Percentiles rank a stretch among this genome's conserved stretches.
Conservation (phyloP, 768 basidiomycete genomes). For the Boletus patriciae region DNA sequence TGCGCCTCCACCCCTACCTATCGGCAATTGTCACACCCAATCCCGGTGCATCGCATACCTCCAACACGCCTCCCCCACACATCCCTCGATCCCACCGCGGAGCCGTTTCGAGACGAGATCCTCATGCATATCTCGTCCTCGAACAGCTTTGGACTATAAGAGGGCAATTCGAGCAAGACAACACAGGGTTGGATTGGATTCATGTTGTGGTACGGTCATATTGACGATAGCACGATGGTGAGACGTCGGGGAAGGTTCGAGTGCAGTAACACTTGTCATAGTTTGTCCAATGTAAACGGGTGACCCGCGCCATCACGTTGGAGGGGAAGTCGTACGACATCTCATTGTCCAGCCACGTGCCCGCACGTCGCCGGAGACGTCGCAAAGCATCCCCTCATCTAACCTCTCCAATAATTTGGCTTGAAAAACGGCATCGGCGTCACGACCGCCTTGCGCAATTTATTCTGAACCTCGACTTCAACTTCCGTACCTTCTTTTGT, state of each 20-base stretch:
- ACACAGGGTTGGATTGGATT: neutral
- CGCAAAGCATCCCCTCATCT: neutral
- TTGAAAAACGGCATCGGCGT: constrained; percentile 87
- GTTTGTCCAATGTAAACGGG: neutral
- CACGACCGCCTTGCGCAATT: constrained; percentile 70
- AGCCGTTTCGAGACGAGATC: no score
- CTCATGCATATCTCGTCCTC: no score
- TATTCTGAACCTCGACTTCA: constrained; percentile 73
- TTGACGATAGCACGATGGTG: neutral
- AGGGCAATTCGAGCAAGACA: neutral
- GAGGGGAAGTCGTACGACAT: neutral
- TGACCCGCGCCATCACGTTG: neutral
- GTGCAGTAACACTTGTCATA: neutral
- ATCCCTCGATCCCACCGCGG: no score
- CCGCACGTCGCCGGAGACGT: neutral
- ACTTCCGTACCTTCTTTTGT: constrained; percentile 91
- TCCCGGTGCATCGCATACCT: no score
- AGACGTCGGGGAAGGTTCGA: neutral
- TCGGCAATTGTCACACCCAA: no score
- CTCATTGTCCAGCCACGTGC: neutral
- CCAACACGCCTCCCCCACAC: no score
- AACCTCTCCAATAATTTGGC: constrained; percentile 77
- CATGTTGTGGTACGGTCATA: neutral
- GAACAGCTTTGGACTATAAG: no score
- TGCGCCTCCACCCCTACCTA: no score